Evolutionary conservation across 768 basidiomycete species (phyloP).

Genomic region (Lyophyllum shimeji): DNA sequence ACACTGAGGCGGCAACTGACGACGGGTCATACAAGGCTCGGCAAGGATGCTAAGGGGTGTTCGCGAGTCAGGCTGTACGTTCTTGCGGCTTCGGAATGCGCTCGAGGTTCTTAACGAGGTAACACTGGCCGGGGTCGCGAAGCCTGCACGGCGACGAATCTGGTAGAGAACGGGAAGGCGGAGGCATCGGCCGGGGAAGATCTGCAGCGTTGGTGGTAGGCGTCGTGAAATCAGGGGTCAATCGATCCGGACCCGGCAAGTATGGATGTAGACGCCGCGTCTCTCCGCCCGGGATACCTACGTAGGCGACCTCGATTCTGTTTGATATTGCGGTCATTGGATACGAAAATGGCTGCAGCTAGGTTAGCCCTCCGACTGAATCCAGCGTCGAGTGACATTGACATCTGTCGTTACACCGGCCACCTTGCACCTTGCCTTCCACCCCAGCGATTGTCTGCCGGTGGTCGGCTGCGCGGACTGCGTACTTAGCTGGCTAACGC

Average conservation of each 20-base stretch:
- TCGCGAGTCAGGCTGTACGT: neutral
- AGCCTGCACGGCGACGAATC: neutral
- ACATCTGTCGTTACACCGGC: neutral
- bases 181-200: neutral
- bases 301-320: neutral
- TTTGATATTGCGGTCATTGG: neutral
- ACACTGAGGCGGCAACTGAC: neutral
- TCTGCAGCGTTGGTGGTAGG: neutral
- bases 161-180: neutral
- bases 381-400: neutral
- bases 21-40: neutral
- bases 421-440: neutral
- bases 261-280: neutral
- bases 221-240: no score
- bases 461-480: neutral
- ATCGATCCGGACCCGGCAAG: no score
- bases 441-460: neutral
- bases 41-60: neutral
- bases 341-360: neutral
- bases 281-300: neutral
- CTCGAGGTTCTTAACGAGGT: neutral
- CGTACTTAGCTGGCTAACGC: neutral
- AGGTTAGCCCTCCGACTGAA: neutral
- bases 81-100: neutral
- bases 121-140: neutral